phyloP scores from a whole-genome alignment of 495 filamentous ascomycete species.

The Chaetomium cochliodes region DNA sequence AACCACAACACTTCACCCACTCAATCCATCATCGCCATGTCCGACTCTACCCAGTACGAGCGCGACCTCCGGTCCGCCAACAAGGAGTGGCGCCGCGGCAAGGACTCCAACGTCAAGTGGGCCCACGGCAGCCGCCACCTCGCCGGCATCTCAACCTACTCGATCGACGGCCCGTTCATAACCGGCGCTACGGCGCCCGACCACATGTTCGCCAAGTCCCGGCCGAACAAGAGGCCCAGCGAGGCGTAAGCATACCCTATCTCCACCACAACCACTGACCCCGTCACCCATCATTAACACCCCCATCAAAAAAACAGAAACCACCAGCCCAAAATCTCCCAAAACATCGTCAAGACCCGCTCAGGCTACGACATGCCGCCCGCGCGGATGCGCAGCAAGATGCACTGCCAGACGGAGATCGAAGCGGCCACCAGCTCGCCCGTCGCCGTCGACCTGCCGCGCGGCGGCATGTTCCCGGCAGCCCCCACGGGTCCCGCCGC shows the following conservation, averaged over 20 bases:
- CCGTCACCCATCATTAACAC: constrained; percentile 8
- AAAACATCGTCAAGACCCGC: constrained; percentile 43
- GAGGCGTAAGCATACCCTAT: neutral
- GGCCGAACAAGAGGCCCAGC: constrained; percentile 27
- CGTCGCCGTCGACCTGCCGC: neutral
- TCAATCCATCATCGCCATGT: neutral
- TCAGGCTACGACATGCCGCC: constrained; percentile 21
- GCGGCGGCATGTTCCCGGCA: constrained; percentile 8
- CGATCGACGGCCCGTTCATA: constrained; percentile 6
- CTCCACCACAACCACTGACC: neutral
- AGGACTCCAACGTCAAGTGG: constrained; percentile 46
- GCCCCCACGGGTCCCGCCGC: constrained; percentile 26
- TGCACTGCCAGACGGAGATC: constrained; percentile 36
- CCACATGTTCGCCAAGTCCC: constrained; percentile 32
- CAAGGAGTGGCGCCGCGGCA: constrained; percentile 46
- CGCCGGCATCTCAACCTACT: constrained; percentile 30
- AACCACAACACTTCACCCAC: neutral
- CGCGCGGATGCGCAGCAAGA: constrained; percentile 30
- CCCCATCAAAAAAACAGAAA: constrained; percentile 8
- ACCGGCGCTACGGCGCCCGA: constrained; percentile 3
- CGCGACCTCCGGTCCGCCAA: constrained; percentile 47
- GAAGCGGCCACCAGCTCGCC: constrained; percentile 25
- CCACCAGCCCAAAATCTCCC: constrained; percentile 24
- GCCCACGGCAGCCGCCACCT: constrained; percentile 34
- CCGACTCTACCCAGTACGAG: constrained; percentile 33